Conservation (phyloP, 192 early-diverging fungal genomes). For the Funneliformis mosseae region DNA sequence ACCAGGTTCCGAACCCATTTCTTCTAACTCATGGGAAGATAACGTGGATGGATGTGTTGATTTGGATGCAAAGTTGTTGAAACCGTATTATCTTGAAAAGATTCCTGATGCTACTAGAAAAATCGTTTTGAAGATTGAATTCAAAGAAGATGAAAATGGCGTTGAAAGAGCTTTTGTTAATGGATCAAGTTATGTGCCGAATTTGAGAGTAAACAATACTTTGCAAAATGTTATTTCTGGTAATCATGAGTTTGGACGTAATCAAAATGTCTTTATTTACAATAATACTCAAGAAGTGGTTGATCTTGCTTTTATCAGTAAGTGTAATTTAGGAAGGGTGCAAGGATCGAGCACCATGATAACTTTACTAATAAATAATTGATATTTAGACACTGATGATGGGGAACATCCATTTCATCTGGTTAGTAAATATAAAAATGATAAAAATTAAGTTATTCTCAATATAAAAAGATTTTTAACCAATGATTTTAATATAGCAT, state of each 20-base stretch:
- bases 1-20: conserved; percentile 5
- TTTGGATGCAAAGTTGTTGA: conserved; percentile 33
- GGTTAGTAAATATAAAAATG: conserved; percentile 7
- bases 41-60: conserved; percentile 36
- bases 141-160: background rate
- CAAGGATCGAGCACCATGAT: too few relatives aligned
- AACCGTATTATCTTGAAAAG: conserved; percentile 35
- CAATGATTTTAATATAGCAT: conserved; percentile 39
- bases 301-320: conserved; percentile 33
- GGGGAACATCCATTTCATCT: conserved; percentile 48
- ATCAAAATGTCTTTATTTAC: conserved; percentile 32
- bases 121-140: background rate
- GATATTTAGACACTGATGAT: conserved; percentile 9
- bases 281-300: conserved; percentile 40
- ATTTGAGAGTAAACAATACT: background rate
- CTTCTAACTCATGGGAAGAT: conserved; percentile 30
- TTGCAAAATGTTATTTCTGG: conserved; percentile 34
- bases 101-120: background rate
- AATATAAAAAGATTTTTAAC: conserved; percentile 1
- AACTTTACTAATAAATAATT: background rate
- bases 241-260: conserved; percentile 31
- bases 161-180: conserved; percentile 15
- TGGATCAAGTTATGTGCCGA: conserved; percentile 9
- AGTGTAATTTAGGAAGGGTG: conserved; percentile 20
- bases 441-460: too few relatives aligned